Base-by-base conservation (phyloP, 2,329 filamentous ascomycete species). In the Trichoderma simmonsii region DNA sequence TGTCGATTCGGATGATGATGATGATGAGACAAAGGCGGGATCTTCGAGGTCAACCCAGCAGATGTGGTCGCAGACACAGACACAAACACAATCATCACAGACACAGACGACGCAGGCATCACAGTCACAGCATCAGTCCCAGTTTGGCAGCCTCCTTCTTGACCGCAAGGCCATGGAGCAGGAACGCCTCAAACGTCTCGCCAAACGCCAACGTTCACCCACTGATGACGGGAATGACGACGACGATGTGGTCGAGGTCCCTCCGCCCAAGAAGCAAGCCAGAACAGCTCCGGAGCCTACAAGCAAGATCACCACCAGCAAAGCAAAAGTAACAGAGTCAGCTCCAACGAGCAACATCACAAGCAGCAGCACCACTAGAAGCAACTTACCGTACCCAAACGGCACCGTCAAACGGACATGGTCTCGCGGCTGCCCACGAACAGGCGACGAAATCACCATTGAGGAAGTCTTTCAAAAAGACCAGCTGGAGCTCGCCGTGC, bases 161-260 rank as follows among this genome's bases (percentile, higher is more conserved):
- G 88, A 97, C 82, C 88, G 95, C 43, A 93, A 91, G 80, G 88
- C 89, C 67, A 96, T 97, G 93, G 95, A 98, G 80, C 86, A 90
- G 77, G 94, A 97, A 79, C 90, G 95, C 54, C 86, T 97, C 15
- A 90, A 89, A 26, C 88, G 95, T 75, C 80, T 90, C 51, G 86
- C 86, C 57, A 93, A 95, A 80, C 87, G 79, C 43, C 78, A 74
- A 62, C 76, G 79, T 59, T 71, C 75, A 32, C 63, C 74, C 43
- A 62, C 73, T 6, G 57, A 51, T n/a, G 28, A 69, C 3, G 72
- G 73, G 26, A 76, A 77, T 21, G 72, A 73, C 30, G 77, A 78
- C 24, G 76, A 78, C 64, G 77, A 79, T 72, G 73, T 76, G 24
- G 77, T 76, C 18, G 78, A 81, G 54, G 73, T 77, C 39, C 78